These are phyloP conservation scores for Anthoceros angustus DNA, from an alignment of 225 moss, liverwort and hornwort genomes.

Conservation along the genomic window DNA sequence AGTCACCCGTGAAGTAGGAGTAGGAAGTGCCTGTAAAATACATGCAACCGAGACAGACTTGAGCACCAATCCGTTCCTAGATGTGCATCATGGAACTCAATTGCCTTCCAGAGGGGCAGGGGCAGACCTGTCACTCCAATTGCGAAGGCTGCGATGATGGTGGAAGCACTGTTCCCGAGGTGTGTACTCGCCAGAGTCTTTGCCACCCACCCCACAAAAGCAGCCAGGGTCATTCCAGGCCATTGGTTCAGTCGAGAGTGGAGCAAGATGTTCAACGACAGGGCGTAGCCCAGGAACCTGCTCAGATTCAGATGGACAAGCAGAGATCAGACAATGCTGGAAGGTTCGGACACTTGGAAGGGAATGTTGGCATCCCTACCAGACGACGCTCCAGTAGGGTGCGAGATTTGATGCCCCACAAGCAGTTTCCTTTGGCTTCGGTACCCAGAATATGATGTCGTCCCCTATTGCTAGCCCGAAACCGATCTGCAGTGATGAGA, in stretches of 20 bases:
- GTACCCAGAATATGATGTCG: constrained; percentile 36
- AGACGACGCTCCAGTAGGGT: constrained; percentile 23
- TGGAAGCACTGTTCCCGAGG: constrained; percentile 30
- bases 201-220: constrained; percentile 40
- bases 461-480: constrained; percentile 58
- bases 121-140: constrained; percentile 32
- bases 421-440: constrained; percentile 21
- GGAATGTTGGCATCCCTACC: constrained; percentile 6
- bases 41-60: neutral
- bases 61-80: neutral
- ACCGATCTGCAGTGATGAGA: constrained; percentile 47
- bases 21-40: constrained; percentile 28
- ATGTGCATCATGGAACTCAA: neutral
- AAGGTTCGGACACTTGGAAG: neutral
- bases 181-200: constrained; percentile 21
- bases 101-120: neutral
- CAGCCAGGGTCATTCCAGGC: constrained; percentile 51
- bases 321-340: neutral
- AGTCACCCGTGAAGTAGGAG: constrained; percentile 41
- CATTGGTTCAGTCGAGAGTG: constrained; percentile 50
- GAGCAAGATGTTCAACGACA: constrained; percentile 37
- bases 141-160: constrained; percentile 50
- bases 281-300: constrained; percentile 33
- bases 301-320: neutral
- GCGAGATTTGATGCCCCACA: constrained; percentile 22